Evolutionary conservation across 768 basidiomycete genomes (phyloP).

Genomic region (Mycena vitilis): DNA sequence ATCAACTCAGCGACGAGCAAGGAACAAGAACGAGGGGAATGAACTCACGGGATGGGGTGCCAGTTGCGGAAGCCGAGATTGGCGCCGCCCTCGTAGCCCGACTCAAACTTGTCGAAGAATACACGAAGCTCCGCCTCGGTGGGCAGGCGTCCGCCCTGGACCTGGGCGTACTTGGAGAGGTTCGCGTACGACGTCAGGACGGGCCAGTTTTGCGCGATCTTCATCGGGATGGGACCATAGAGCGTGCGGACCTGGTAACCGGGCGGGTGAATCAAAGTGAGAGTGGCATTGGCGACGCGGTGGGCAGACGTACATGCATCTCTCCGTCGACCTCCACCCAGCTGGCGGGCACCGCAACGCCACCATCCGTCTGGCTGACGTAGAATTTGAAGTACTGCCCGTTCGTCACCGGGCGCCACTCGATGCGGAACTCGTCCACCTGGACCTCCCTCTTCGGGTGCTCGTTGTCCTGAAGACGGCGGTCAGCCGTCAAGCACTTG

Average conservation of each 20-base stretch:
- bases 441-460: conserved; percentile 71
- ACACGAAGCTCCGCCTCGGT: conserved; percentile 88
- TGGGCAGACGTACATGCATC: conserved; percentile 54
- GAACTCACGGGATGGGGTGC: conserved; percentile 89
- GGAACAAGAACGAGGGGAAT: conserved; percentile 5
- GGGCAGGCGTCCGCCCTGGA: conserved; percentile 93
- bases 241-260: conserved; percentile 78
- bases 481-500: not conserved
- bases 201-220: conserved; percentile 87
- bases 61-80: conserved; percentile 93
- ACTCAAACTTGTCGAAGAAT: conserved; percentile 81
- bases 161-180: conserved; percentile 81
- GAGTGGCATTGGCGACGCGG: not conserved
- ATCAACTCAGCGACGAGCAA: conserved; percentile 1
- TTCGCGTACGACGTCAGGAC: conserved; percentile 82
- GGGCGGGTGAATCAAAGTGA: not conserved
- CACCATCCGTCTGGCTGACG: conserved; percentile 53
- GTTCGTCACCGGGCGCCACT: conserved; percentile 90
- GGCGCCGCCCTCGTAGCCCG: conserved; percentile 79
- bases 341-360: conserved; percentile 71
- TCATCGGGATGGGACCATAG: conserved; percentile 86
- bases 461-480: conserved; percentile 75
- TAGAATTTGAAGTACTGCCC: conserved; percentile 85
- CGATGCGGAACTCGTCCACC: conserved; percentile 79
- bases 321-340: conserved; percentile 73